Base-by-base conservation (phyloP, 2,329 filamentous ascomycete genomes). In the Colletotrichum gloeosporioides region DNA sequence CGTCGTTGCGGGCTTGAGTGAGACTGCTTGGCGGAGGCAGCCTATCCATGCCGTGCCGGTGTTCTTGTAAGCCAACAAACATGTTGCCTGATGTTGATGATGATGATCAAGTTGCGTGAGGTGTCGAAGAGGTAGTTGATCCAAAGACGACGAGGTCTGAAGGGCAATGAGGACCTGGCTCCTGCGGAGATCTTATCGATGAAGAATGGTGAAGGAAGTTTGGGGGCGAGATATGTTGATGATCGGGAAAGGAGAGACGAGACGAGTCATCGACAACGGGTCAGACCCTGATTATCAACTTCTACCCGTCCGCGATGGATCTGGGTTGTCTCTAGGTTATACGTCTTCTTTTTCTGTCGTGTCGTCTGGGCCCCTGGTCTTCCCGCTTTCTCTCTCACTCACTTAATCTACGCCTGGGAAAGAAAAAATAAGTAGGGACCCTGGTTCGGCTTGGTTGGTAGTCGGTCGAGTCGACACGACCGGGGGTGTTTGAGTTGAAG, bases 191-290 rank as follows among this genome's bases (percentile, higher is more conserved):
- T 64, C 34, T 71, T 75, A 62, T 72, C 29, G 73, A 66, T 75
- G 73, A 75, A 75, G 68, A 75, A 75, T 32, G 62, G 73, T 53
- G 25, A 70, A 71, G 61, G 25, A 53, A 22, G 31, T 22, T 36
- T 65, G 49, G 70, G 69, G 61, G 73, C 53, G 44, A 67, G 62
- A 31, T 62, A 59, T 69, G 68, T 57, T 64, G 68, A 57, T 72
- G 61, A 76, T 73, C 49, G 64, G 53, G 55, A 22, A 29, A 55
- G 53, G 61, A 75, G 69, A 76, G 66, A 76, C 69, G 55, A 76
- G 77, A 76, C 77, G 77, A 68, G 75, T 70, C 72, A 77, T 72
- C 69, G 72, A 78, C 77, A 77, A 76, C 69, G 75, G 77, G 69
- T 71, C 77, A 77, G 72, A 77, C 77, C 77, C 75, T 78, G 69